Conservation (phyloP, 1,139 yeast species). For the Pneumocystis carinii region DNA sequence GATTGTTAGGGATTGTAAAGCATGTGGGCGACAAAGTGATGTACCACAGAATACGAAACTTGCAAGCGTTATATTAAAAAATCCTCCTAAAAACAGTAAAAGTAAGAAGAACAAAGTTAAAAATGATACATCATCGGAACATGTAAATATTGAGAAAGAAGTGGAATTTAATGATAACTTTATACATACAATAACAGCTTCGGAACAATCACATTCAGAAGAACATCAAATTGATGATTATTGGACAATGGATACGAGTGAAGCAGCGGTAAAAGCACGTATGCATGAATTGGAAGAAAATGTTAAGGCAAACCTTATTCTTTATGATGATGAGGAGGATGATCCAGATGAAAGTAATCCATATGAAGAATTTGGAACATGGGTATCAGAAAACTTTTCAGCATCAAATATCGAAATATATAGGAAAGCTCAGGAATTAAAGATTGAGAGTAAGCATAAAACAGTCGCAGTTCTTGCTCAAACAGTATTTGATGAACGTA, state of each 20-base stretch:
- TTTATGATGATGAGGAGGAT: conserved; percentile 24
- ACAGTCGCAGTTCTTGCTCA: conserved; percentile 88
- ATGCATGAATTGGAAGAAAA: conserved; percentile 68
- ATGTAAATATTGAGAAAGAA: conserved; percentile 22
- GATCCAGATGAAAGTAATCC: conserved; percentile 30
- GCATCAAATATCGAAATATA: conserved; percentile 74
- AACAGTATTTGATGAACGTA: conserved; percentile 66
- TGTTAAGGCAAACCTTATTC: conserved; percentile 14
- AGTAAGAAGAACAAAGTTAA: conserved; percentile 34
- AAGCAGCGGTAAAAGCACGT: conserved; percentile 89
- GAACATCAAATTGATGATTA: conserved; percentile 44
- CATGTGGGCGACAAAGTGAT: conserved; percentile 83
- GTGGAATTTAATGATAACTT: conserved; percentile 47
- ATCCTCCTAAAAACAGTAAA: conserved; percentile 54
- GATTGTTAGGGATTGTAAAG: conserved; percentile 88
- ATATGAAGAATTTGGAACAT: conserved; percentile 72
- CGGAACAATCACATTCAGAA: conserved; percentile 76
- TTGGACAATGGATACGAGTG: conserved; percentile 97
- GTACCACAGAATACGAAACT: conserved; percentile 81
- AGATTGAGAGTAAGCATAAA: conserved; percentile 55
- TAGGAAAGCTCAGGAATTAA: conserved; percentile 73
- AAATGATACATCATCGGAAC: conserved; percentile 31
- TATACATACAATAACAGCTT: conserved; percentile 32
- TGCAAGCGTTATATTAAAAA: conserved; percentile 72
- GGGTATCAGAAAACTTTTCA: conserved; percentile 54